Base-by-base conservation (phyloP, 2,329 filamentous ascomycete genomes). In the Colletotrichum tropicicola region DNA sequence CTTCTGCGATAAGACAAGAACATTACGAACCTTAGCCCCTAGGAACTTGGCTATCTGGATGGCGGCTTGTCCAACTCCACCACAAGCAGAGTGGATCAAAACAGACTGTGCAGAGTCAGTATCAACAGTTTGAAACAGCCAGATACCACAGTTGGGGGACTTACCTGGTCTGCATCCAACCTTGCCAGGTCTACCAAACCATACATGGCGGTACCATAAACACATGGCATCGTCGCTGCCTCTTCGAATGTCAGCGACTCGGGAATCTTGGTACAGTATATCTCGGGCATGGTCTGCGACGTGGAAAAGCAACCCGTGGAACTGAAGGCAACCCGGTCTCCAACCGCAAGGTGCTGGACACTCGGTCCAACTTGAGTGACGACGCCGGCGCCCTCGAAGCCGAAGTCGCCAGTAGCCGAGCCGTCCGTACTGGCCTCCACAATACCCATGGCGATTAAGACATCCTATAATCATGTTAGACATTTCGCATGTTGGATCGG, bases 241-340 rank as follows among this genome's bases (percentile, higher is more conserved):
- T n/a, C n/a, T n/a, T n/a, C n/a, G n/a, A n/a, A n/a, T n/a, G n/a
- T 71, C 70, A 17, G 73, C 0, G 53, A 57, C 35, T 68, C 67
- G 0, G 76, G 75, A 6, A 81, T 76, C 0, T 66, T 65, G 41
- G n/a, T 7, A 1, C 37, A 45, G 0, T 37, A 15, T 1, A 45
- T 10, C 13, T 30, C 49, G 19, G 28, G 39, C 17, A 47, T n/a
- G 0, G 12, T n/a, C 10, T 39, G 5, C 2, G 28, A 15, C 12
- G 39, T n/a, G n/a, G n/a, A 30, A 35, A 28, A 54, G 12, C 6
- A 12, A 21, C 17, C 41, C 41, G 7, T 23, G 15, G 7, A 60
- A 30, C n/a, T n/a, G 65, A 71, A 70, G 19, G 51, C 39, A 4
- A 80, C 79, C 0, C 75, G 72, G 49, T 81, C 64, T 3, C 64